phyloP scores from a whole-genome alignment of 1,284 basidiomycete species.

The Earliella scabrosa region DNA sequence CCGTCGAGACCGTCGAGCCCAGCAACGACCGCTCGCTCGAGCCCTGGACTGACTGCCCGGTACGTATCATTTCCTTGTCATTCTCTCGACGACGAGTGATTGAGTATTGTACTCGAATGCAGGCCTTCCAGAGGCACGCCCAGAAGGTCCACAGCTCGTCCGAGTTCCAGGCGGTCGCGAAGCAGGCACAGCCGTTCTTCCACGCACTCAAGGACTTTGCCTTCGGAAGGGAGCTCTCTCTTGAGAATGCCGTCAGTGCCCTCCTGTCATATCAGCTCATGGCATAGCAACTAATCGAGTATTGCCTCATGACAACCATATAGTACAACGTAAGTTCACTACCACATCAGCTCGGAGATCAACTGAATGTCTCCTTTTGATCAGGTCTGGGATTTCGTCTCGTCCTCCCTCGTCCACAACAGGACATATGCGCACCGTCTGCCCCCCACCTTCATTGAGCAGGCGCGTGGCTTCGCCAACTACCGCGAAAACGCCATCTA shows the following conservation, averaged over 20 bases:
- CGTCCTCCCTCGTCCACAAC: slow-evolving; percentile 80
- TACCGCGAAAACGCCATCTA: slow-evolving; percentile 83
- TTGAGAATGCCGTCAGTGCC: slow-evolving; percentile 72
- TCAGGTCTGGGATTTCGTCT: slow-evolving; percentile 80
- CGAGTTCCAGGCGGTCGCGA: slow-evolving; percentile 64
- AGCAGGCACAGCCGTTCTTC: slow-evolving; percentile 69
- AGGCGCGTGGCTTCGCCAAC: slow-evolving; percentile 73
- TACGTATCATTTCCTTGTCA: slow-evolving; percentile 38
- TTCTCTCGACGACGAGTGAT: too few relatives aligned
- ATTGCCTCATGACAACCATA: neutral
- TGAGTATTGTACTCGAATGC: neutral
- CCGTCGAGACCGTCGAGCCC: slow-evolving; percentile 84
- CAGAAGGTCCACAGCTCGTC: slow-evolving; percentile 58
- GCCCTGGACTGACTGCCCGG: slow-evolving; percentile 83
- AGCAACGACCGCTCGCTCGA: slow-evolving; percentile 83
- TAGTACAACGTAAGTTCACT: slow-evolving; percentile 67
- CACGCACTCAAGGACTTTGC: slow-evolving; percentile 64
- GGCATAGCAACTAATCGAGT: neutral
- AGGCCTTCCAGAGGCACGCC: slow-evolving; percentile 70
- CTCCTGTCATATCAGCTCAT: neutral
- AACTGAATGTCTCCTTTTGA: too few relatives aligned
- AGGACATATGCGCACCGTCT: slow-evolving; percentile 75
- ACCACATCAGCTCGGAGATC: too few relatives aligned
- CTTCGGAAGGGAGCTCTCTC: slow-evolving; percentile 66
- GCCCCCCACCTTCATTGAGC: slow-evolving; percentile 69